A percentile compares a stretch with the other conserved stretches of the same genome.
These are phyloP conservation scores for Ceratocystis papillata DNA, from an alignment of 2,329 filamentous ascomycete species.

Conservation along the genomic window DNA sequence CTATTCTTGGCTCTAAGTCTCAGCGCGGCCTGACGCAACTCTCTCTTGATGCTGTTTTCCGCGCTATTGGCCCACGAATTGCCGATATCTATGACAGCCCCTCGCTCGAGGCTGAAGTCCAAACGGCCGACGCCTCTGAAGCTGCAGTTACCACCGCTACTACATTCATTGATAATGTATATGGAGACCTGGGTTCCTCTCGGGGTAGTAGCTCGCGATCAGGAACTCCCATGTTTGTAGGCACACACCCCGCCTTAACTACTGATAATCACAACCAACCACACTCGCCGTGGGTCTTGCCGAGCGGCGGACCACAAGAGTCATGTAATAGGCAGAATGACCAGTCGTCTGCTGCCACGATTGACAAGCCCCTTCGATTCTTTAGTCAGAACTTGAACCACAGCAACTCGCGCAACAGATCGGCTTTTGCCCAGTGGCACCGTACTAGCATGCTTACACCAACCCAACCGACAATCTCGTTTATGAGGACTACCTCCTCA, in stretches of 20 bases:
- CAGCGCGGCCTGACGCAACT: slow-evolving; percentile 89
- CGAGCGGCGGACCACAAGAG: slow-evolving; percentile 4
- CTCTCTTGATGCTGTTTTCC: slow-evolving; percentile 78
- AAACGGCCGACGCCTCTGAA: slow-evolving; percentile 69
- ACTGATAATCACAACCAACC: background rate
- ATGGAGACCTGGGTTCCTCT: slow-evolving; percentile 44
- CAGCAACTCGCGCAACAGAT: background rate
- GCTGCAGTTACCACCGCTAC: slow-evolving; percentile 63
- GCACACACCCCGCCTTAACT: background rate
- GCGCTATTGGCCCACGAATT: slow-evolving; percentile 62
- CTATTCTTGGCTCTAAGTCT: slow-evolving; percentile 76
- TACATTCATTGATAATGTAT: slow-evolving; percentile 68
- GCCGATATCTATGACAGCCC: slow-evolving; percentile 50
- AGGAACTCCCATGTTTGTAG: slow-evolving; percentile 42
- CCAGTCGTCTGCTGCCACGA: background rate
- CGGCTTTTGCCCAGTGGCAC: slow-evolving; percentile 2
- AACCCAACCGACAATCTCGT: background rate
- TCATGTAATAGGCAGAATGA: background rate
- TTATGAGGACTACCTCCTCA: slow-evolving; percentile 38
- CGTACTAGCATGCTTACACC: background rate
- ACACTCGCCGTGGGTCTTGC: background rate
- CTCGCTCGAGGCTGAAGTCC: slow-evolving; percentile 60
- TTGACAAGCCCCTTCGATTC: background rate
- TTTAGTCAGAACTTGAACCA: background rate
- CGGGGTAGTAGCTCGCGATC: slow-evolving; percentile 49